Percentiles rank a stretch among this genome's conserved stretches.
phyloP scores from a whole-genome alignment of 108 stramenopile species.

The Pinguiococcus pyrenoidosus region DNA sequence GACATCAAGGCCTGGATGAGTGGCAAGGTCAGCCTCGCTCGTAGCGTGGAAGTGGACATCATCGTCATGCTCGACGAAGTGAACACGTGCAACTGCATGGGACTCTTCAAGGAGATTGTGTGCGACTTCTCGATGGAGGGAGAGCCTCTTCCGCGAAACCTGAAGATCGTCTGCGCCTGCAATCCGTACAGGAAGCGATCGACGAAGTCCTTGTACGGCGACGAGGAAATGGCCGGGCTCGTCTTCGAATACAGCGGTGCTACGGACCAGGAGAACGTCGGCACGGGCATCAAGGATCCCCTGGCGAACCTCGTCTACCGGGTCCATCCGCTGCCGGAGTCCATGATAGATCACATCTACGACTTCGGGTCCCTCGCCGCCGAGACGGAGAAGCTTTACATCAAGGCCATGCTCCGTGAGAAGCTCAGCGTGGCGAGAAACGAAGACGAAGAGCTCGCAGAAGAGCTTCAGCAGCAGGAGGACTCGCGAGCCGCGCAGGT shows the following conservation, averaged over 20 bases:
- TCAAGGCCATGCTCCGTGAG: conserved; percentile 5
- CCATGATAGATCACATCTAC: conserved; percentile 4
- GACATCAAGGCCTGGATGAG: conserved; percentile 5
- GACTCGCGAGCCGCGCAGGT: too few species aligned
- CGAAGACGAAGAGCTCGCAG: neutral
- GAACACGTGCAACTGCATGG: conserved; percentile 13
- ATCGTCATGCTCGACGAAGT: conserved; percentile 10
- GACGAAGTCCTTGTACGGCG: neutral
- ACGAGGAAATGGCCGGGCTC: neutral
- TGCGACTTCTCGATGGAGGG: conserved; percentile 1
- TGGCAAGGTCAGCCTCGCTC: neutral
- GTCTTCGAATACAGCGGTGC: neutral
- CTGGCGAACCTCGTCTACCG: conserved; percentile 7
- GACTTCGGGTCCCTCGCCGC: conserved; percentile 4
- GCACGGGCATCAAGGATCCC: conserved; percentile 6
- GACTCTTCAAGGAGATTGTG: conserved; percentile 18
- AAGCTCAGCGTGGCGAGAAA: neutral
- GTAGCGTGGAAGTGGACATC: neutral
- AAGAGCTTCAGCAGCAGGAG: neutral
- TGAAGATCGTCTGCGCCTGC: conserved; percentile 10
- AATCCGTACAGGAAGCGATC: conserved; percentile 7
- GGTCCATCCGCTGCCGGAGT: conserved; percentile 8
- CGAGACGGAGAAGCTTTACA: conserved; percentile 6
- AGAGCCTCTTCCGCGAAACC: neutral
- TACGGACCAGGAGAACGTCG: neutral